These are phyloP conservation scores for Lasiodiplodia gonubiensis DNA, from an alignment of 2,329 filamentous ascomycete species.

Conservation along the genomic window DNA sequence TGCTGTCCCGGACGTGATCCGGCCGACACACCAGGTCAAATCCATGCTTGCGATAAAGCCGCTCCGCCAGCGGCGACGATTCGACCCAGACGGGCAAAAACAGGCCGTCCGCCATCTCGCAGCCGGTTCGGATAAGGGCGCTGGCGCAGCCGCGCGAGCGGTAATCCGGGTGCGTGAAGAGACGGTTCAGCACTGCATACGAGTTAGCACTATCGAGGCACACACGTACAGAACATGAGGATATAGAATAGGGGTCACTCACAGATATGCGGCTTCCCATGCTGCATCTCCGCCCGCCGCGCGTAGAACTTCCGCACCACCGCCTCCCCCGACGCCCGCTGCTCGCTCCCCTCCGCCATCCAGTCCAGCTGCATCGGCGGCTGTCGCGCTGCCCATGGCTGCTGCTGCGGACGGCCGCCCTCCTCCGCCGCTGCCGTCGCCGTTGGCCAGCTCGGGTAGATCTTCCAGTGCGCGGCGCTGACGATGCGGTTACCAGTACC, in stretches of 20 bases:
- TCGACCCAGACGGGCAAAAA: slow-evolving; percentile 40
- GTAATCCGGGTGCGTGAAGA: slow-evolving; percentile 44
- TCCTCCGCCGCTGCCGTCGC: slow-evolving; percentile 1
- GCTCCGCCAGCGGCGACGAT: slow-evolving; percentile 35
- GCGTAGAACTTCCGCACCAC: neutral
- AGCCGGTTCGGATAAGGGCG: slow-evolving; percentile 48
- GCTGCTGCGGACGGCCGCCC: too few species aligned
- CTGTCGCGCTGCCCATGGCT: neutral
- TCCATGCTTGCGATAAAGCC: slow-evolving; percentile 36
- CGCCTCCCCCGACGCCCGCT: slow-evolving; percentile 12
- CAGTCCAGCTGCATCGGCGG: neutral
- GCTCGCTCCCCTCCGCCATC: slow-evolving; percentile 5
- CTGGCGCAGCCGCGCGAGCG: slow-evolving; percentile 46
- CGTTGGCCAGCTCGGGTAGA: slow-evolving; percentile 33
- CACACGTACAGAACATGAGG: neutral
- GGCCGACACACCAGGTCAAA: slow-evolving; percentile 33
- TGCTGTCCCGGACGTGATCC: slow-evolving; percentile 29
- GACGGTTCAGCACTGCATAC: slow-evolving; percentile 41
- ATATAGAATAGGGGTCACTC: neutral
- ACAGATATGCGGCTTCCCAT: slow-evolving; percentile 16
- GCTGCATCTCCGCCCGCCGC: slow-evolving; percentile 22
- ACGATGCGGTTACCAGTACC: slow-evolving; percentile 31
- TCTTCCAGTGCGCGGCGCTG: slow-evolving; percentile 40
- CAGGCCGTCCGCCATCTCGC: slow-evolving; percentile 40
- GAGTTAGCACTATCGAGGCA: neutral